Conservation (phyloP, 768 basidiomycete species). For the Lanmaoa rubissima region DNA sequence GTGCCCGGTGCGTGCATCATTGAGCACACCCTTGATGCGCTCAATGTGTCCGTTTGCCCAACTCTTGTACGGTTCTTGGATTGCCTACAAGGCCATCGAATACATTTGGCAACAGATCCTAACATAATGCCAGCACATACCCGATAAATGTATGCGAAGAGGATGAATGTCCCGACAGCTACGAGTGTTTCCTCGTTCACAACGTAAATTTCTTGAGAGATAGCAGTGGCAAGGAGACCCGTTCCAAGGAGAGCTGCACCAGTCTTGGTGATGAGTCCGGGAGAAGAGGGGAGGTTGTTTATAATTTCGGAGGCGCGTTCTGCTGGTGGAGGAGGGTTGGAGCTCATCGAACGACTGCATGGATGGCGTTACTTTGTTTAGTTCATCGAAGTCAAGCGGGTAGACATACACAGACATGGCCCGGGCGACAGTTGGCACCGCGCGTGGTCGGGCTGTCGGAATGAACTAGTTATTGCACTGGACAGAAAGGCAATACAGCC, state of each 20-base stretch:
- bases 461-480: not conserved
- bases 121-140: constrained; percentile 38
- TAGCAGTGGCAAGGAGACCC: constrained; percentile 84
- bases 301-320: constrained; percentile 90
- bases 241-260: constrained; percentile 90
- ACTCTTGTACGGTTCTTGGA: constrained; percentile 84
- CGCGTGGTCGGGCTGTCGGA: constrained; percentile 53
- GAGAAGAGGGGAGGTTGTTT: constrained; percentile 81
- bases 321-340: constrained; percentile 67
- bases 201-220: constrained; percentile 96
- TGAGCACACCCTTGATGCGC: constrained; percentile 78
- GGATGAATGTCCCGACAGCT: constrained; percentile 77
- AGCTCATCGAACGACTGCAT: constrained; percentile 64
- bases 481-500: not conserved
- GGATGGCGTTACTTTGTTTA: constrained; percentile 6
- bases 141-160: constrained; percentile 81
- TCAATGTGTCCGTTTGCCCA: constrained; percentile 91
- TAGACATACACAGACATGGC: constrained; percentile 46
- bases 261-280: constrained; percentile 90
- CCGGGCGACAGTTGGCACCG: constrained; percentile 46
- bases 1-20: constrained; percentile 82
- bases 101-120: constrained; percentile 1
- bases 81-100: constrained; percentile 43
- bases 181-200: constrained; percentile 96
- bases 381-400: constrained; percentile 1